Base-by-base conservation (phyloP, 176 grass and related monocot genomes). In the Oryza glumipatula region DNA sequence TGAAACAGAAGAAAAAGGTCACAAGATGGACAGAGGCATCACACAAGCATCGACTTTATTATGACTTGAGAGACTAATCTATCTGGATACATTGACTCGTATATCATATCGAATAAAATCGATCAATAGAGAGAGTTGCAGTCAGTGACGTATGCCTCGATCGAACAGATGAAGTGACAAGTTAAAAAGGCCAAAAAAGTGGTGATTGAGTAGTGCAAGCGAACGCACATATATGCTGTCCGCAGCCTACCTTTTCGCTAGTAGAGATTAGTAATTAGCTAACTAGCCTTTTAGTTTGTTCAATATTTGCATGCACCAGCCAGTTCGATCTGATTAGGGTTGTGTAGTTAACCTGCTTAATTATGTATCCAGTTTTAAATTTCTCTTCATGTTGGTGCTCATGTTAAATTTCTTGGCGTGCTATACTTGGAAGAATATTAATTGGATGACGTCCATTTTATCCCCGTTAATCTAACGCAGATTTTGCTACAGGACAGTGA, bases 121-220 rank as follows among this genome's bases (percentile, higher is more conserved):
- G 76, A 78, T 36, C n/a, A 6, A 67, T 30, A 60, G 49, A 64
- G 81, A 32, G 11, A 83, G 76, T 61, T 75, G 76, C 49, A 85
- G 38, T 48, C 65, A 48, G 51, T 51, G 82, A 85, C 88, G 70
- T 70, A 15, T 6, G 63, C 76, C 11, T 32, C 5, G 22, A 83
- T 84, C 33, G 17, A 73, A 80, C 81, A 76, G 61, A 68, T 73
- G 56, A 58, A 75, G 35, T 65, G 77, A 89, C 82, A 76, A 85
- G 69, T 63, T 69, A 22, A 76, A 76, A 52, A 41, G 76, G 70
- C 26, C 70, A 80, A 70, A 84, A 84, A 89, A 64, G 26, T 65
- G 82, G 82, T 81, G 0, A 45, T 85, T 89, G 88, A 82, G 77
- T 51, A 71, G 88, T 85, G 72, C 88, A 89, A 89, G 88, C 66